These are phyloP conservation scores for Porpolomopsis calyptriformis DNA, from an alignment of 768 basidiomycete species.

Conservation along the genomic window DNA sequence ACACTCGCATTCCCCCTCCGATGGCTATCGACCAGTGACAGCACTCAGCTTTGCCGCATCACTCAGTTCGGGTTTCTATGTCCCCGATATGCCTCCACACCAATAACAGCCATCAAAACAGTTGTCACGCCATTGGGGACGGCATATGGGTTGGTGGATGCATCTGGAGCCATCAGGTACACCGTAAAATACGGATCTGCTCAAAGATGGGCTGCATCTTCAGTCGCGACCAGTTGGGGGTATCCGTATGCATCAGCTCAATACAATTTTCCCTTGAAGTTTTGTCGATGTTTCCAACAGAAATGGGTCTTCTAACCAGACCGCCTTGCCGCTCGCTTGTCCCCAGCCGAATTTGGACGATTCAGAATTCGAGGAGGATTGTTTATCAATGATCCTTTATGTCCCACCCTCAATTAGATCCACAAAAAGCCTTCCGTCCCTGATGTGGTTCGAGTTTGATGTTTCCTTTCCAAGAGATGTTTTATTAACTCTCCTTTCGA, in stretches of 20 bases:
- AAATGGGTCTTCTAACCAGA: constrained; percentile 38
- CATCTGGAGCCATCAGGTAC: constrained; percentile 43
- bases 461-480: not conserved
- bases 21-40: constrained; percentile 25
- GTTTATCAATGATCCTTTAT: constrained; percentile 70
- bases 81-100: constrained; percentile 21
- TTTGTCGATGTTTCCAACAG: constrained; percentile 22
- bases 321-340: constrained; percentile 57
- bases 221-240: constrained; percentile 43
- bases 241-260: constrained; percentile 43
- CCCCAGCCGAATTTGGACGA: constrained; percentile 47
- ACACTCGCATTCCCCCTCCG: constrained; percentile 23
- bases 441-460: constrained; percentile 44
- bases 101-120: constrained; percentile 14
- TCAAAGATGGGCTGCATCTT: constrained; percentile 48
- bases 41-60: constrained; percentile 39
- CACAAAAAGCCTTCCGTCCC: constrained; percentile 33
- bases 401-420: constrained; percentile 37
- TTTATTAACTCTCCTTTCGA: not conserved
- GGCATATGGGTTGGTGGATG: constrained; percentile 42
- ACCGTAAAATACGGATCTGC: constrained; percentile 59
- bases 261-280: not conserved
- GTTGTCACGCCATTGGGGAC: constrained; percentile 42
- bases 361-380: constrained; percentile 61
- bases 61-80: constrained; percentile 30